Conservation (phyloP, 2,329 filamentous ascomycete genomes). For the Clarireedia paspali region DNA sequence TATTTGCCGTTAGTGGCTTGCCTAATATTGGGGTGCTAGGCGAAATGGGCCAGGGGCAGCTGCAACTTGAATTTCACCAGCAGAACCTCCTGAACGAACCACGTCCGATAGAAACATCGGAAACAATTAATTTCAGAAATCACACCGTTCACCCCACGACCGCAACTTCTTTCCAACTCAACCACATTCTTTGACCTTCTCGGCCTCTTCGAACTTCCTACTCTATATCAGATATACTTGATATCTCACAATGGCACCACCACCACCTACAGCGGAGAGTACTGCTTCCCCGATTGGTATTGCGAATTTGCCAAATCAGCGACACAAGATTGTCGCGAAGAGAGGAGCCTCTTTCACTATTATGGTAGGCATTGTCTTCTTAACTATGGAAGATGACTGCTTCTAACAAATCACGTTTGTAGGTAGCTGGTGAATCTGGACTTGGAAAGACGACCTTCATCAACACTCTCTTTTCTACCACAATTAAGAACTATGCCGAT, state of each 20-base stretch:
- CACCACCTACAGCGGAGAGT: slow-evolving; percentile 49
- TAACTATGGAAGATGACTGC: background rate
- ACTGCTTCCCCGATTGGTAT: slow-evolving; percentile 60
- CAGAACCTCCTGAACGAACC: slow-evolving; percentile 7
- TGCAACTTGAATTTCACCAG: slow-evolving; percentile 9
- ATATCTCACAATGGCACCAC: slow-evolving; percentile 43
- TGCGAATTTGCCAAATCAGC: slow-evolving; percentile 66
- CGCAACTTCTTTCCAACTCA: background rate
- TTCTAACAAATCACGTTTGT: slow-evolving; percentile 7
- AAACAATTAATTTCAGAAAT: background rate
- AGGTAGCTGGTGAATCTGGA: slow-evolving; percentile 98
- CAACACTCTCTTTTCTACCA: slow-evolving; percentile 99
- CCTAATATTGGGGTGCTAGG: slow-evolving; percentile 6
- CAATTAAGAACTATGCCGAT: slow-evolving; percentile 99
- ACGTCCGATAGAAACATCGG: slow-evolving; percentile 5
- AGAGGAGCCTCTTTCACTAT: slow-evolving; percentile 98
- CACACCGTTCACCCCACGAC: background rate
- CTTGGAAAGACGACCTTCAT: slow-evolving; percentile 99
- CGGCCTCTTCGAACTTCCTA: background rate
- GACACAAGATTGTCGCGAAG: slow-evolving; percentile 68
- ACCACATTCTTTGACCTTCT: background rate
- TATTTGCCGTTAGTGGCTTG: background rate
- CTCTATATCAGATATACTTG: background rate
- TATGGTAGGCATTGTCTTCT: slow-evolving; percentile 57
- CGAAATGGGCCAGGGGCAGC: slow-evolving; percentile 11